Conservation (phyloP, 805 yeast species). For the Kodamaea fukazawae region DNA sequence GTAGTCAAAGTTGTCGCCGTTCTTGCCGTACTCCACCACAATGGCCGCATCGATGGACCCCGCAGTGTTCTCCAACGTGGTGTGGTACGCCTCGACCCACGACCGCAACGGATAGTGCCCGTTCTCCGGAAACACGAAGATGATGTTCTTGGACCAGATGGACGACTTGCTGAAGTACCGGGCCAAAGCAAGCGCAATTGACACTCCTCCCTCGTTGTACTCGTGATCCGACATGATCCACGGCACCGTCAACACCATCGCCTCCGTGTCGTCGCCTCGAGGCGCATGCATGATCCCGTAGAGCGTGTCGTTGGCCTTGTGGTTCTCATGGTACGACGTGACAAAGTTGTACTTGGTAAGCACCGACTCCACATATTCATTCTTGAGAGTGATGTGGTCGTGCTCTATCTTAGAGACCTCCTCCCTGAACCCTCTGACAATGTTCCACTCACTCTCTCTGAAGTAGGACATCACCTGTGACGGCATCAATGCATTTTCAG, state of each 20-base stretch:
- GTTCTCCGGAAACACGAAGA: conserved; percentile 77
- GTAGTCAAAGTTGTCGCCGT: conserved; percentile 65
- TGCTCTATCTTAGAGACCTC: conserved; percentile 45
- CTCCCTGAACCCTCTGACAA: conserved; percentile 77
- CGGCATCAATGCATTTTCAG: conserved; percentile 96
- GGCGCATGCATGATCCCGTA: conserved; percentile 91
- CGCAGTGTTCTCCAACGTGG: conserved; percentile 78
- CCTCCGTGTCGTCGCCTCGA: conserved; percentile 93
- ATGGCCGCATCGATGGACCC: conserved; percentile 93
- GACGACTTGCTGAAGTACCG: conserved; percentile 83
- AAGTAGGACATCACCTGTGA: conserved; percentile 91
- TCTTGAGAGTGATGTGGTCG: conserved; percentile 32
- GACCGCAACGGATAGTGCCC: conserved; percentile 64
- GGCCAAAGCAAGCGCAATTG: conserved; percentile 69
- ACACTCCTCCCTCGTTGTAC: conserved; percentile 76
- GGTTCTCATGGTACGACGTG: conserved; percentile 41
- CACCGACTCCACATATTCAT: conserved; percentile 54
- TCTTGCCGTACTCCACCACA: conserved; percentile 72
- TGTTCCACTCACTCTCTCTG: conserved; percentile 92
- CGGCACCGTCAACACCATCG: conserved; percentile 87
- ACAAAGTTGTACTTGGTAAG: conserved; percentile 70
- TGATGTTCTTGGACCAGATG: conserved; percentile 92
- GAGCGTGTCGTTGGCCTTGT: conserved; percentile 47
- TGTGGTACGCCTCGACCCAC: conserved; percentile 95
- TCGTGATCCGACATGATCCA: conserved; percentile 69